A percentile compares a stretch with the other conserved stretches of the same genome.
Conservation (phyloP, 257 asterid species). For the Jasminum sambac region DNA sequence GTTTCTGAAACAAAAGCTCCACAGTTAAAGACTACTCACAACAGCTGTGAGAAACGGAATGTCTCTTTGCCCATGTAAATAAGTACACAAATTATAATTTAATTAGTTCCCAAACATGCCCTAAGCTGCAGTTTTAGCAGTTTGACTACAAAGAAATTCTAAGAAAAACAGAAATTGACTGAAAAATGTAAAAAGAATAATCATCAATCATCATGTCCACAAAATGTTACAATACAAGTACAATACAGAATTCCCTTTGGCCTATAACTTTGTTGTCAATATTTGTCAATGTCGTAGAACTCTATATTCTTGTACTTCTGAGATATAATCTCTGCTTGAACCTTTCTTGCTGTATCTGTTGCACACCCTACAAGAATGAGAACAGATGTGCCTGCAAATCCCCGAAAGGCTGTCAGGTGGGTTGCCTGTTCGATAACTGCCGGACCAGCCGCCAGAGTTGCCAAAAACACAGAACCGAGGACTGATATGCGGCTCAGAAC, state of each 20-base stretch:
- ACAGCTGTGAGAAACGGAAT: too few species aligned
- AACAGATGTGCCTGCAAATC: constrained; percentile 94
- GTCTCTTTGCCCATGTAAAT: too few species aligned
- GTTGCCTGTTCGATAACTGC: constrained; percentile 92
- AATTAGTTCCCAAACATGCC: too few species aligned
- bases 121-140: background rate
- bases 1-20: too few species aligned
- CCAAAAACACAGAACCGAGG: constrained; percentile 84
- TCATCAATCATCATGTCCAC: background rate
- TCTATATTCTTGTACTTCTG: constrained; percentile 90
- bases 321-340: constrained; percentile 89
- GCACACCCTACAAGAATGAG: constrained; percentile 98
- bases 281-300: constrained; percentile 71
- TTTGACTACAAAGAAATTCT: background rate
- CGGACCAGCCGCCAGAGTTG: constrained; percentile 89
- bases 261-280: constrained; percentile 23
- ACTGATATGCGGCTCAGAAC: constrained; percentile 94
- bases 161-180: background rate
- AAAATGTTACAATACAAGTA: background rate
- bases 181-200: background rate
- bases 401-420: constrained; percentile 91
- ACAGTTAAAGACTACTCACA: too few species aligned
- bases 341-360: constrained; percentile 94
- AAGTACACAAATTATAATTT: too few species aligned
- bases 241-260: background rate